Base-by-base conservation (phyloP, 1,284 basidiomycete species). In the Cronartium ribicola region DNA sequence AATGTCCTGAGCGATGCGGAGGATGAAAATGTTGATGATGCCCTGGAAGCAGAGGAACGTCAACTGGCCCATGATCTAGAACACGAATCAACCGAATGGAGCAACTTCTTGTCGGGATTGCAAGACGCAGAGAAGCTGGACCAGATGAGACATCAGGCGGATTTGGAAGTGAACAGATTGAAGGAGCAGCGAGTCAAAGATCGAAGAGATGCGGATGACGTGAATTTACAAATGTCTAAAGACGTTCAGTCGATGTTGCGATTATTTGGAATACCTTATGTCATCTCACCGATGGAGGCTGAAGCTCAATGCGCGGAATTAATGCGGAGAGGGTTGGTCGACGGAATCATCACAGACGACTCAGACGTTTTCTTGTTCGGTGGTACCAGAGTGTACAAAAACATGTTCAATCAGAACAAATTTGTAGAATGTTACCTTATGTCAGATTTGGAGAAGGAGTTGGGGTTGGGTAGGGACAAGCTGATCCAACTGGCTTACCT, bases 341-440 rank as follows among this genome's bases (percentile, higher is more conserved):
- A 98, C 78, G 96, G 96, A 0, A 90, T 98, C 77, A 98, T 99
- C 81, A 99, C 96, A 0, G 96, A 99, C 82, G 96, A 99, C 82
- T 96, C 93, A 17, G 96, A 99, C 79, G 94, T 98, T 44, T 99
- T 99, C 82, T 88, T 98, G 61, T 99, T 99, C 78, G 63, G 62
- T 29, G 95, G 91, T 17, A 84, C 86, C 75, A 88, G 92, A 39
- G 92, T 98, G 59, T 97, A 91, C 85, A 96, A 96, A 83, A 97
- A 99, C 82, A 96, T 99, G 90, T 99, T 99, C 84, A 98, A 98
- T 82, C 93, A 98, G 83, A 91, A 91, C 75, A 98, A 97, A 85
- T 96, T 92, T 8, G 95, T 98, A 75, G 95, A 98, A 82, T 94
- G 93, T 80, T 98, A 96, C 83, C 83, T 96, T 44, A 84, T 89